phyloP scores from a whole-genome alignment of 1,284 basidiomycete species.

The Kwoniella shivajii region DNA sequence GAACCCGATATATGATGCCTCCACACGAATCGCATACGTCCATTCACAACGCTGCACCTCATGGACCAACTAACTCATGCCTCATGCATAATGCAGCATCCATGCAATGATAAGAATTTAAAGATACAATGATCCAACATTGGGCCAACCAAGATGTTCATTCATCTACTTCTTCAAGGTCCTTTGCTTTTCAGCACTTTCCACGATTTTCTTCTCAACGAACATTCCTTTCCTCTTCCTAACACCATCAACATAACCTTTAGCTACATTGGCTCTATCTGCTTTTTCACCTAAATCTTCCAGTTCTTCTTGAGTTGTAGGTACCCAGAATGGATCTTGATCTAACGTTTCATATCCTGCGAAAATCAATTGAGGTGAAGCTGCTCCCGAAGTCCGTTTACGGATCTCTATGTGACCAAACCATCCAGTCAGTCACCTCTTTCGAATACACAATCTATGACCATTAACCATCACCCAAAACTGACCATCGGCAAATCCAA shows the following conservation, averaged over 20 bases:
- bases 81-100: too few species aligned
- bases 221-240: slow-evolving; percentile 93
- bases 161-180: slow-evolving; percentile 70
- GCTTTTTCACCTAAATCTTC: slow-evolving; percentile 97
- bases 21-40: too few species aligned
- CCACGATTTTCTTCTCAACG: slow-evolving; percentile 87
- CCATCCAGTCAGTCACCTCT: neutral
- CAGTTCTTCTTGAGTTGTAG: slow-evolving; percentile 94
- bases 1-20: too few species aligned
- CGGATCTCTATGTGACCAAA: slow-evolving; percentile 73
- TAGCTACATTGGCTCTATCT: slow-evolving; percentile 91
- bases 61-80: too few species aligned
- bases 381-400: slow-evolving; percentile 93
- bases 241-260: slow-evolving; percentile 89
- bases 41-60: too few species aligned
- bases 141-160: too few species aligned
- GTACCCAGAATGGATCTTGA: slow-evolving; percentile 98
- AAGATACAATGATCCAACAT: too few species aligned
- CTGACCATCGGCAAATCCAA: slow-evolving; percentile 93
- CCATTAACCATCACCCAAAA: slow-evolving; percentile 3
- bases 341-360: slow-evolving; percentile 88
- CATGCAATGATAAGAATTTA: too few species aligned
- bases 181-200: slow-evolving; percentile 93
- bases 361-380: slow-evolving; percentile 95
- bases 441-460: neutral